Evolutionary conservation across 192 early-diverging fungal genomes (phyloP).

Genomic region (Entomortierella beljakovae): DNA sequence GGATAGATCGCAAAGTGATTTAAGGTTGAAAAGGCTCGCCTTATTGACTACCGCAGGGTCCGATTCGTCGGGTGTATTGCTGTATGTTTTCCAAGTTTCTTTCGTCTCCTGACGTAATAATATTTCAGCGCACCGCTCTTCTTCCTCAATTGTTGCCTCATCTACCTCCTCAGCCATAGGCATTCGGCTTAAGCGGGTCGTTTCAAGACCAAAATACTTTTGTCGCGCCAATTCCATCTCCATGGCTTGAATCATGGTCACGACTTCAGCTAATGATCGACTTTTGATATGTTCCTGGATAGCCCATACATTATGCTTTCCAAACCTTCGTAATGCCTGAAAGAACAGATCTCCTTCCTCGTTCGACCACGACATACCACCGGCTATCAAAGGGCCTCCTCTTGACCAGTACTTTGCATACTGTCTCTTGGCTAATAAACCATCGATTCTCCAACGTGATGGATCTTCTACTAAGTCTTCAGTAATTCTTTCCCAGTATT

Average conservation of each 20-base stretch:
- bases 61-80: not conserved
- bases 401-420: slow-evolving; percentile 5
- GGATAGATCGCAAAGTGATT: slow-evolving; percentile 1
- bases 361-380: slow-evolving; percentile 27
- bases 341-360: slow-evolving; percentile 39
- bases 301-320: slow-evolving; percentile 49
- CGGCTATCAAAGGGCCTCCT: slow-evolving; percentile 14
- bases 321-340: slow-evolving; percentile 35
- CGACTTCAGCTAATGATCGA: slow-evolving; percentile 40
- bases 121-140: slow-evolving; percentile 17
- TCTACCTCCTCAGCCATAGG: slow-evolving; percentile 41
- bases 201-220: slow-evolving; percentile 1
- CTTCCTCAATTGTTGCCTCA: slow-evolving; percentile 9
- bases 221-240: slow-evolving; percentile 28
- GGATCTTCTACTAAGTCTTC: not conserved
- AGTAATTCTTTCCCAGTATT: not conserved
- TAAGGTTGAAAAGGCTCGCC: slow-evolving; percentile 25
- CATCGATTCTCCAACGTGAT: not conserved
- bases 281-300: slow-evolving; percentile 32
- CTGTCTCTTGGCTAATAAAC: not conserved
- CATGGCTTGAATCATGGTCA: slow-evolving; percentile 38
- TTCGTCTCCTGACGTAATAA: slow-evolving; percentile 10
- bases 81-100: not conserved
- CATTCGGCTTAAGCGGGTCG: slow-evolving; percentile 17
- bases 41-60: slow-evolving; percentile 14